phyloP scores from a whole-genome alignment of 495 filamentous ascomycete genomes.

The Rhypophila decipiens region DNA sequence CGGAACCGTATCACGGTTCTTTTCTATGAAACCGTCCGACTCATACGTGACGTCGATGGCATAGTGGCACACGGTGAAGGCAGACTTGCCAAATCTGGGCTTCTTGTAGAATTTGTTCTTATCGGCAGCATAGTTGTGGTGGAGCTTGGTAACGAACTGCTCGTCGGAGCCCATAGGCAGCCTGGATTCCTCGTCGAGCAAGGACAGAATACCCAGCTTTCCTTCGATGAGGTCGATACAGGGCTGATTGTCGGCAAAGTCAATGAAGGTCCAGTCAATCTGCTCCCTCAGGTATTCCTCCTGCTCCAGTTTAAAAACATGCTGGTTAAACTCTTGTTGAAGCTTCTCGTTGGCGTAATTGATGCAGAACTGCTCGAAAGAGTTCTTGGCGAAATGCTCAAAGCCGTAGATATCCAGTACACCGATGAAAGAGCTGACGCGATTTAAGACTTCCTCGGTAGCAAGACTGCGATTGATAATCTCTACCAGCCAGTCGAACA shows the following conservation, averaged over 20 bases:
- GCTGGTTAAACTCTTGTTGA: conserved; percentile 98
- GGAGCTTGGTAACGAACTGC: conserved; percentile 94
- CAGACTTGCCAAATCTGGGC: conserved; percentile 91
- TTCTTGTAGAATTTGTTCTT: conserved; percentile 99
- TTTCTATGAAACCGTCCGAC: conserved; percentile 99
- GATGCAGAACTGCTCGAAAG: conserved; percentile 99
- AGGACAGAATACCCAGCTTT: conserved; percentile 84
- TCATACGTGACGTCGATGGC: conserved; percentile 98
- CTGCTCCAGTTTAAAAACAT: conserved; percentile 99
- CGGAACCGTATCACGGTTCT: conserved; percentile 97
- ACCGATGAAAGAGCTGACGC: conserved; percentile 91
- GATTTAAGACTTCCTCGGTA: conserved; percentile 75
- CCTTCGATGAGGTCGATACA: conserved; percentile 99
- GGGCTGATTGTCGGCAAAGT: conserved; percentile 99
- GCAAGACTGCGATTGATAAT: conserved; percentile 88
- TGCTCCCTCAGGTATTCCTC: conserved; percentile 95
- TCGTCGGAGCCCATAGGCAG: conserved; percentile 97
- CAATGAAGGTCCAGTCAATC: conserved; percentile 99
- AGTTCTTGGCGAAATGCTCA: conserved; percentile 99
- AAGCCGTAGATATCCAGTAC: conserved; percentile 99
- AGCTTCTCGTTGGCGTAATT: conserved; percentile 99
- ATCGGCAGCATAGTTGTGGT: conserved; percentile 84
- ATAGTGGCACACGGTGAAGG: conserved; percentile 99
- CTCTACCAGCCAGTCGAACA: conserved; percentile 98
- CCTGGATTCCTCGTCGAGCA: conserved; percentile 93